Conservation (phyloP, 768 basidiomycete genomes). For the Tricholoma flavovirens region DNA sequence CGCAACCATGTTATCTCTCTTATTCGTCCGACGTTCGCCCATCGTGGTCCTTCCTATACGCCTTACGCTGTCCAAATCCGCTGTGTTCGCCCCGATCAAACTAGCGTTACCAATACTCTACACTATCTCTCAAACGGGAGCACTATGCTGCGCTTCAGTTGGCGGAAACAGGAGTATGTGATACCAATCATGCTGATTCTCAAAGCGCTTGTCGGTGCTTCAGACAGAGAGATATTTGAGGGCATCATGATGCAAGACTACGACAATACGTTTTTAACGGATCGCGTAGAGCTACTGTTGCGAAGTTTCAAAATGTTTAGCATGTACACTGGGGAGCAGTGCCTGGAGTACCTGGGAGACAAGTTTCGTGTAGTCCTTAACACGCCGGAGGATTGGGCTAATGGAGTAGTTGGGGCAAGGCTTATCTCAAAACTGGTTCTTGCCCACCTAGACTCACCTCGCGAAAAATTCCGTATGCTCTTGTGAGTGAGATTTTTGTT, state of each 20-base stretch:
- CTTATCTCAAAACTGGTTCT: conserved; percentile 81
- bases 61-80: conserved; percentile 93
- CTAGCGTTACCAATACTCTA: conserved; percentile 90
- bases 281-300: conserved; percentile 90
- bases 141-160: conserved; percentile 94
- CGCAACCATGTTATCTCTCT: conserved; percentile 94
- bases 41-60: conserved; percentile 93
- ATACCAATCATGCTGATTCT: conserved; percentile 96
- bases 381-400: conserved; percentile 90
- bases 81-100: conserved; percentile 90
- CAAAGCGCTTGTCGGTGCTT: conserved; percentile 86
- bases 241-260: conserved; percentile 96
- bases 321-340: conserved; percentile 83
- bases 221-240: conserved; percentile 95
- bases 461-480: conserved; percentile 94
- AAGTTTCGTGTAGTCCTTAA: conserved; percentile 92
- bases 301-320: conserved; percentile 94
- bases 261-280: conserved; percentile 94
- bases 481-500: conserved; percentile 50
- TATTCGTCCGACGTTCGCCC: conserved; percentile 83
- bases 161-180: conserved; percentile 97
- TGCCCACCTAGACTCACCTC: conserved; percentile 79
- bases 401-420: conserved; percentile 74
- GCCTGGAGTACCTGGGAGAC: conserved; percentile 91
- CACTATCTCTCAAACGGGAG: conserved; percentile 96